phyloP scores from a whole-genome alignment of 306 rosid genomes.

The Trichosanthes truncata region DNA sequence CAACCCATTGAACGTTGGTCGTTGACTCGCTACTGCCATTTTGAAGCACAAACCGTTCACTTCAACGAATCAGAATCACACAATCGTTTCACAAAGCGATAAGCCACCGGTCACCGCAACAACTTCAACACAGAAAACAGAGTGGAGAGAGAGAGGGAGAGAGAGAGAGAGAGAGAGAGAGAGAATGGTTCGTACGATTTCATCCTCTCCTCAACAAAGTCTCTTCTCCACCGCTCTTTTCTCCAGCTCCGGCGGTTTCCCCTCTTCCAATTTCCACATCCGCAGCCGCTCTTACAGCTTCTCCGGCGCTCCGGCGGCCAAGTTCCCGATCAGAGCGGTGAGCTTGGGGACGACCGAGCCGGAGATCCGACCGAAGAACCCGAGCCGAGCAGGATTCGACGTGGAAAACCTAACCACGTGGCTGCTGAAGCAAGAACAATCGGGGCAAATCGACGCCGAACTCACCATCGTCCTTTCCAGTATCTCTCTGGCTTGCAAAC shows the following conservation, averaged over 20 bases:
- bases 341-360: neutral
- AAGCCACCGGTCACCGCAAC: neutral
- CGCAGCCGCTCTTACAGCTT: neutral
- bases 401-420: slow-evolving; percentile 29
- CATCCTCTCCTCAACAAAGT: slow-evolving; percentile 8
- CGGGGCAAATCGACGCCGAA: slow-evolving; percentile 26
- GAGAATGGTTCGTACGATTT: slow-evolving; percentile 14
- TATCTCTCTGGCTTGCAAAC: slow-evolving; percentile 32
- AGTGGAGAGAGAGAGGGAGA: neutral
- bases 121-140: neutral
- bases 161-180: neutral
- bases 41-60: neutral
- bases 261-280: slow-evolving; percentile 1
- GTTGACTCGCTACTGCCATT: neutral
- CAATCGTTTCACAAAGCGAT: slow-evolving; percentile 5
- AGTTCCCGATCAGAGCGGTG: slow-evolving; percentile 2
- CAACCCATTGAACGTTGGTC: neutral
- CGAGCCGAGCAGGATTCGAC: neutral
- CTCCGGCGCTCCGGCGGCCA: neutral
- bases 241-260: slow-evolving; percentile 6
- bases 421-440: slow-evolving; percentile 30
- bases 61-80: slow-evolving; percentile 1
- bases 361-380: neutral
- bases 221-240: slow-evolving; percentile 17
- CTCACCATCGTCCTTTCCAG: slow-evolving; percentile 32